Evolutionary conservation across 768 basidiomycete genomes (phyloP), one percentile per base, ranked within the genome.

Genomic region (Peribolospora kevripleyi): DNA sequence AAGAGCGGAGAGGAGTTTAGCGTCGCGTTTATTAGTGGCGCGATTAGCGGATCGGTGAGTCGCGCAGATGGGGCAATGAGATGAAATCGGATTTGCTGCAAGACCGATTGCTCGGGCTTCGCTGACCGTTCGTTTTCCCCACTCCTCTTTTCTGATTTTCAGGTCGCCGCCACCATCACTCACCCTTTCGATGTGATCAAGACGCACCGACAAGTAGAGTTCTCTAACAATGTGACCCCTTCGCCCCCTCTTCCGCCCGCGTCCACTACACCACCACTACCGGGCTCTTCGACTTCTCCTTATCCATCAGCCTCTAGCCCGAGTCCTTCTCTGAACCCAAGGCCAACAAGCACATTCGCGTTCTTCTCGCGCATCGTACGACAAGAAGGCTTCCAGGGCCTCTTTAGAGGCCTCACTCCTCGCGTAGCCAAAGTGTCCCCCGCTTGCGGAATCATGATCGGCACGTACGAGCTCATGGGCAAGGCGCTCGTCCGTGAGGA

Each of bases 381-480:
- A 55, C 80, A 75, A 4, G 93, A 98, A 65, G 93, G 93, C 2
- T 58, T 71, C 4, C 67, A 74, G 7, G 82, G 84, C 2, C 69
- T 95, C 51, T 91, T 82, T 65, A 79, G 84, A 42, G 93, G 93
- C 0, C 69, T 86, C 46, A 67, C 79, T 6, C 91, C 91, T 52
- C 79, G 93, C 45, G 78, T 90, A 53, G 86, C 79, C 47, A 98
- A 97, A 68, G 91, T 93, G 59, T 86, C 86, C 8, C 93, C 93
- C 45, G 93, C 91, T 46, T 98, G 93, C 68, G 91, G 91, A 36
- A 81, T 98, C 60, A 95, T 97, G 91, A 93, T 95, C 65, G 78
- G 84, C 55, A 88, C 81, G 66, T 97, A 81, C 65, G 90, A 97
- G 77, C 25, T 25, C 25, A 25, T 88, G 66, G 40, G 67, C 69